Base-by-base conservation (phyloP, 345 rosid species). In the Murraya koenigii region DNA sequence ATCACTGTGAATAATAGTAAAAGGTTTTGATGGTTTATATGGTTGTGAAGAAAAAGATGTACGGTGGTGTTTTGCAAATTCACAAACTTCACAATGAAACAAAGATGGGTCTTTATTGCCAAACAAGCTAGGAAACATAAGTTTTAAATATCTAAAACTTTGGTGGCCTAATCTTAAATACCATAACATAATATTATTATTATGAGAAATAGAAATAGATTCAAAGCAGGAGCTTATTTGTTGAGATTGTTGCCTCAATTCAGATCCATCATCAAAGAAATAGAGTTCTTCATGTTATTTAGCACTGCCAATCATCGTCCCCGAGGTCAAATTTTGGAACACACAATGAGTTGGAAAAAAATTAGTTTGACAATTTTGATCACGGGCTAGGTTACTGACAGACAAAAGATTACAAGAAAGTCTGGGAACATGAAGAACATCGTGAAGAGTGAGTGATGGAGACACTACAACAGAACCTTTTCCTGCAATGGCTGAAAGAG, bases 291-390 rank as follows among this genome's bases (percentile, higher is more conserved):
- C 17, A 38, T 58, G 26, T 26, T 23, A 1, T 47, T 3, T 19
- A 61, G 59, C 69, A 61, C 11, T 74, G 56, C 69, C 77, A 39
- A 61, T 61, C 26, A 17, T 62, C 58, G 19, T 39, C 38, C 59
- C 4, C 11, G 3, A 41, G 28, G 20, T 6, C 20, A 38, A 35
- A 5, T 56, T 36, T 7, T 59, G 7, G 23, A 72, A 58, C 25
- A 10, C 23, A 72, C 55, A 58, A 0, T 0, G n/a, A 33, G 38
- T 2, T 1, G 3, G 5, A 19, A 2, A 38, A 2, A 73, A 59
- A n/a, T 60, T 60, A 39, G 36, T 59, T 35, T 59, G 35, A 60
- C 36, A 38, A 1, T 73, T 58, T 5, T 8, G 30, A 20, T 56
- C 64, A 33, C 10, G 20, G 6, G 39, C 52, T 5, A 70, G 60